Percentiles rank a stretch among this genome's conserved stretches.
Conservation (phyloP, 2,329 filamentous ascomycete species). For the Ophiocordyceps camponoti-saundersi region DNA sequence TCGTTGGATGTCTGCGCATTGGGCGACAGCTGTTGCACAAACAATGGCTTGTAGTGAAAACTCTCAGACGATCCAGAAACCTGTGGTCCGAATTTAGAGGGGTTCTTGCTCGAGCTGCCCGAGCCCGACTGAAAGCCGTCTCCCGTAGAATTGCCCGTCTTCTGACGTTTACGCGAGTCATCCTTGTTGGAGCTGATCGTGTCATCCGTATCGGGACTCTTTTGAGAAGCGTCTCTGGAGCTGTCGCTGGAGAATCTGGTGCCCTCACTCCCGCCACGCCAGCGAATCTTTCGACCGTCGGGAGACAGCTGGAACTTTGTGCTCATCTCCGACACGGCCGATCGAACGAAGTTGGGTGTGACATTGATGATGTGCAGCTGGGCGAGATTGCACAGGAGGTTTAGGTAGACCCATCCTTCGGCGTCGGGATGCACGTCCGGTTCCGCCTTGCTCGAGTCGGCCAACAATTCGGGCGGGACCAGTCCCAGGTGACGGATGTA, state of each 20-base stretch:
- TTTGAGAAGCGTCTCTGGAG: conserved; percentile 29
- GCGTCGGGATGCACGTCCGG: conserved; percentile 39
- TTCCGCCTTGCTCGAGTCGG: conserved; percentile 18
- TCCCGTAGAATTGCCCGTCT: conserved; percentile 17
- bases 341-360: conserved; percentile 59
- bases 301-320: conserved; percentile 60
- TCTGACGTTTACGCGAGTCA: conserved; percentile 26
- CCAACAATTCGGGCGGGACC: conserved; percentile 36
- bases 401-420: conserved; percentile 71
- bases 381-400: conserved; percentile 64
- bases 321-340: conserved; percentile 53
- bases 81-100: conserved; percentile 21
- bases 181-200: conserved; percentile 24
- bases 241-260: conserved; percentile 51
- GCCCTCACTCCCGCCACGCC: conserved; percentile 52
- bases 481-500: conserved; percentile 64
- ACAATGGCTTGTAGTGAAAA: conserved; percentile 50
- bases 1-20: conserved; percentile 29
- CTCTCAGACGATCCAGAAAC: conserved; percentile 22
- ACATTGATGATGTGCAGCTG: conserved; percentile 77
- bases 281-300: conserved; percentile 65
- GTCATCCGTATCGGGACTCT: conserved; percentile 31
- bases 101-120: conserved; percentile 16
- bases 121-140: conserved; percentile 15
- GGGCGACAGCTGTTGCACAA: conserved; percentile 31